Conservation (phyloP, 441 rosid species). For the Arabidopsis lyrata region DNA sequence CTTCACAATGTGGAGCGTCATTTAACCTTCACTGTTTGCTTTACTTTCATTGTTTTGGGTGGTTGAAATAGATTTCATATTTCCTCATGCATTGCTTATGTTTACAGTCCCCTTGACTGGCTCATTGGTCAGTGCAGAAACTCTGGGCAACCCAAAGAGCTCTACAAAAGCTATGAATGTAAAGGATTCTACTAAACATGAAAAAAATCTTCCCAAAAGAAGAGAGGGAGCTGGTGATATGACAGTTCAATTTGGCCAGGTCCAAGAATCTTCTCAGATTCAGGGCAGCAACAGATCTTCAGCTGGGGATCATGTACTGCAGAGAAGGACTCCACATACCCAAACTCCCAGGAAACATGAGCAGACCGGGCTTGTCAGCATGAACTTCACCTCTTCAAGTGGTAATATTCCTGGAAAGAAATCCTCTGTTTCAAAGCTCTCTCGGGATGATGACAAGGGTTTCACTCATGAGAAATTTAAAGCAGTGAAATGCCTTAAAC, state of each 20-base stretch:
- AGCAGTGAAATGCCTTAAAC: slow-evolving; percentile 39
- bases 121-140: slow-evolving; percentile 76
- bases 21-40: slow-evolving; percentile 4
- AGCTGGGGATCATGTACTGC: slow-evolving; percentile 63
- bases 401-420: slow-evolving; percentile 48
- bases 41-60: slow-evolving; percentile 5
- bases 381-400: slow-evolving; percentile 33
- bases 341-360: slow-evolving; percentile 42
- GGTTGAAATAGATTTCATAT: slow-evolving; percentile 18
- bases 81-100: slow-evolving; percentile 35
- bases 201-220: slow-evolving; percentile 67
- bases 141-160: slow-evolving; percentile 59
- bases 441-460: slow-evolving; percentile 13
- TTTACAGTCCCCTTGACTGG: slow-evolving; percentile 85
- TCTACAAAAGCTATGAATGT: slow-evolving; percentile 57
- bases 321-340: slow-evolving; percentile 56
- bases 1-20: background rate
- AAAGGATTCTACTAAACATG: slow-evolving; percentile 73
- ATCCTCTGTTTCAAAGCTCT: slow-evolving; percentile 29
- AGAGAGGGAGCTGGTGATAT: slow-evolving; percentile 61
- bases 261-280: slow-evolving; percentile 47
- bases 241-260: slow-evolving; percentile 43
- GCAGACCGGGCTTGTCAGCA: slow-evolving; percentile 43
- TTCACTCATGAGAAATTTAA: slow-evolving; percentile 36
- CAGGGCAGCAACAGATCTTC: slow-evolving; percentile 51